Evolutionary conservation across 2,329 filamentous ascomycete genomes (phyloP), one percentile per base, ranked within the genome.

Genomic region (Fusarium fujikuroi): DNA sequence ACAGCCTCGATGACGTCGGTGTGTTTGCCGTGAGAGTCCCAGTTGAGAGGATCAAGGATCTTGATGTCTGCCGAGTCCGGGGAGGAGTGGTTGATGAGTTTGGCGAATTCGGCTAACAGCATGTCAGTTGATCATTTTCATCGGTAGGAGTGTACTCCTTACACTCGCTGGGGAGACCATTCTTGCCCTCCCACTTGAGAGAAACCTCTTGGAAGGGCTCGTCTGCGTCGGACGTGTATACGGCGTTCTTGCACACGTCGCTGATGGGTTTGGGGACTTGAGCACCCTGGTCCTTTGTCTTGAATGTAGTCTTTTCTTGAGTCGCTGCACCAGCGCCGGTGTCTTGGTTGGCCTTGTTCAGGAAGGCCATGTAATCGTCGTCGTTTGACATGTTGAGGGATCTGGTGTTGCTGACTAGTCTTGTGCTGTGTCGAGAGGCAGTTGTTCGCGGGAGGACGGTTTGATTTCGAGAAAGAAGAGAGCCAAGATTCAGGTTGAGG

Each of bases 291-390:
- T 90, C 88, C 50, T 83, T 82, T 34, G 87, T 79, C 81, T 88
- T 90, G 78, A 90, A 86, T 60, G 82, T 81, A n/a, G 70, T 46
- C 32, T 72, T 70, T 23, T 61, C 60, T 25, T 77, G 74, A 18
- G 69, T 60, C 15, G 75, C 21, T 14, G 65, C 70, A n/a, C 66
- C 58, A 70, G 71, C 66, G 15, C 79, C 67, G 63, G 92, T 91
- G 79, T 95, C 92, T 78, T 91, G 85, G 84, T 97, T 97, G 60
- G 94, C 94, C 85, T 96, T 96, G 80, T 96, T 88, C 64, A 98
- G 87, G 80, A 98, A 97, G 67, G 92, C 86, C 83, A 91, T 89
- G 85, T 97, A 98, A 70, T 93, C 92, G 69, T 93, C 90, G 86
- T 97, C 94, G 60, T 91, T 92, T 12, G 91, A 89, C 92, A 93